Percentiles rank a stretch among this genome's conserved stretches.
Conservation (phyloP, 495 filamentous ascomycete species). For the Barbatosphaeria neglecta region DNA sequence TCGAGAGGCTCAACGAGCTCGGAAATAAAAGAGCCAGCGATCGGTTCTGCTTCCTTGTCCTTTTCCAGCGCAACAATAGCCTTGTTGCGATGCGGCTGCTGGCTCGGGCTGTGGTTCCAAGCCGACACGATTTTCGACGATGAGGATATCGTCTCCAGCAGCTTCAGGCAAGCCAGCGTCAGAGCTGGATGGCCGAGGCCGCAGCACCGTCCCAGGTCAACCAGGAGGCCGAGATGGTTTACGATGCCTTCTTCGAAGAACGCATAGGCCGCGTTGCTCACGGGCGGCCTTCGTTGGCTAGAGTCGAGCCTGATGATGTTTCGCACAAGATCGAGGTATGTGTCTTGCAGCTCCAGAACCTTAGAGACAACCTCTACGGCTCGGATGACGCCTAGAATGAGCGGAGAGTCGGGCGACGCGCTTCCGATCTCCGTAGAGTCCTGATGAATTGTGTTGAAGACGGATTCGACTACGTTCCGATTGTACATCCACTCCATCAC, state of each 20-base stretch:
- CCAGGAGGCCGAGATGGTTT: constrained; percentile 62
- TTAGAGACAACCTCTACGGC: constrained; percentile 71
- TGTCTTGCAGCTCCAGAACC: constrained; percentile 76
- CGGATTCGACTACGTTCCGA: constrained; percentile 65
- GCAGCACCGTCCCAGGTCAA: constrained; percentile 71
- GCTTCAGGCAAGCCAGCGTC: constrained; percentile 60
- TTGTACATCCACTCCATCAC: constrained; percentile 98
- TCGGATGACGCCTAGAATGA: constrained; percentile 59
- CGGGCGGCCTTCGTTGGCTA: constrained; percentile 23
- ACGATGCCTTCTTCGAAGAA: constrained; percentile 89
- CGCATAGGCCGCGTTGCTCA: constrained; percentile 60
- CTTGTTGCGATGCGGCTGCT: constrained; percentile 55
- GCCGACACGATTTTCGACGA: constrained; percentile 60
- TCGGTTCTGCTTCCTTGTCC: constrained; percentile 54
- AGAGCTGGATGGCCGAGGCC: constrained; percentile 67
- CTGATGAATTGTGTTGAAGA: constrained; percentile 68
- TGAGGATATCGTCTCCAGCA: constrained; percentile 74
- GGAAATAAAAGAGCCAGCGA: constrained; percentile 53
- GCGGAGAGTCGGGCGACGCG: constrained; percentile 56
- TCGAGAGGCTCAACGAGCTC: constrained; percentile 54
- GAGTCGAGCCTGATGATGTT: constrained; percentile 49
- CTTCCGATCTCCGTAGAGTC: constrained; percentile 54
- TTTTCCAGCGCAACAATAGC: constrained; percentile 68
- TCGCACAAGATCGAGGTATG: constrained; percentile 77
- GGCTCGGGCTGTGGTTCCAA: constrained; percentile 34